These are phyloP conservation scores for Fraxinus floribunda DNA, from an alignment of 305 asterid species.

Conservation along the genomic window DNA sequence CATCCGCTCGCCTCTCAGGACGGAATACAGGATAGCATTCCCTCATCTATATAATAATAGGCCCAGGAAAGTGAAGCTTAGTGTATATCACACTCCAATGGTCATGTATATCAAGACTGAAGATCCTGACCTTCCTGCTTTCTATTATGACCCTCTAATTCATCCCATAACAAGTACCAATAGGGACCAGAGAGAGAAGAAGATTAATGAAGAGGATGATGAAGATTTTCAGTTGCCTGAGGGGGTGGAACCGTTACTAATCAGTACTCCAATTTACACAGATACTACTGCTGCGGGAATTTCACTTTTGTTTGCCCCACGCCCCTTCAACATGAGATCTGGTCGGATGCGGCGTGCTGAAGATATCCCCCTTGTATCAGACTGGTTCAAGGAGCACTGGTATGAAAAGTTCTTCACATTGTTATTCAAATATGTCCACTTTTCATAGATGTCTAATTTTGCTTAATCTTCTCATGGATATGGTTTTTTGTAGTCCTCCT, in stretches of 20 bases:
- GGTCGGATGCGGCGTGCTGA: slow-evolving; percentile 99
- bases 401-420: slow-evolving; percentile 31
- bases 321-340: slow-evolving; percentile 98
- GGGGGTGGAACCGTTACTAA: slow-evolving; percentile 81
- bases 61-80: slow-evolving; percentile 89
- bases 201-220: slow-evolving; percentile 72
- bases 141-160: slow-evolving; percentile 90
- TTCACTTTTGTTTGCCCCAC: slow-evolving; percentile 94
- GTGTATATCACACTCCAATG: slow-evolving; percentile 95
- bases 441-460: background rate
- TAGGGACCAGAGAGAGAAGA: slow-evolving; percentile 81
- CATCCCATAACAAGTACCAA: slow-evolving; percentile 83
- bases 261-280: slow-evolving; percentile 68
- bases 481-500: slow-evolving; percentile 71
- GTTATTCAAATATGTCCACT: background rate
- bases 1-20: slow-evolving; percentile 95
- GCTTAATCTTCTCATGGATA: slow-evolving; percentile 2
- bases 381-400: slow-evolving; percentile 99
- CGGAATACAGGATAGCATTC: slow-evolving; percentile 94
- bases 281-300: slow-evolving; percentile 99
- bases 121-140: slow-evolving; percentile 99
- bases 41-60: slow-evolving; percentile 96
- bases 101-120: slow-evolving; percentile 97
- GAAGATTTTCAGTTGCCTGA: slow-evolving; percentile 88
- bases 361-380: slow-evolving; percentile 97